A percentile compares a stretch with the other conserved stretches of the same genome.
These are phyloP conservation scores for Pharnaceum exiguum DNA, from an alignment of 148 eudicot genomes.

Conservation along the genomic window DNA sequence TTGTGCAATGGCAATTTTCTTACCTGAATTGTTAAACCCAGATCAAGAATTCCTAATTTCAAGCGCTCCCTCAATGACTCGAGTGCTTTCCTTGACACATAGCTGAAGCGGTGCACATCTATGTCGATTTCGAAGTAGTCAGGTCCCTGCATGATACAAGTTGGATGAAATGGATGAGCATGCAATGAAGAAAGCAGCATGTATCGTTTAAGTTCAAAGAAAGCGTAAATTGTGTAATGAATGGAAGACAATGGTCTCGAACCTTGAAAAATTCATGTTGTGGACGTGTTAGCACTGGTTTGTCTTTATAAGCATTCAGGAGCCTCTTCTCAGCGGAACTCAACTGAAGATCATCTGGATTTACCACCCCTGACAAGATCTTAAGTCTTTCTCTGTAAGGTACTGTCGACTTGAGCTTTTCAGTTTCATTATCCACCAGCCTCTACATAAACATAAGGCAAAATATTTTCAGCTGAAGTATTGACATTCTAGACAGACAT, in stretches of 20 bases:
- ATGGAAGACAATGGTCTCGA: neutral
- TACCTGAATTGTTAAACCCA: conserved; percentile 90
- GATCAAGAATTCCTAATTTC: conserved; percentile 60
- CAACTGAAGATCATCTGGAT: conserved; percentile 78
- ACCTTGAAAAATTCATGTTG: conserved; percentile 81
- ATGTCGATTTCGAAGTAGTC: conserved; percentile 90
- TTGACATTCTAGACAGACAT: too few relatives aligned
- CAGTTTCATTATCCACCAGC: conserved; percentile 56
- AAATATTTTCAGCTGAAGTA: neutral
- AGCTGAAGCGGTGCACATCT: conserved; percentile 89
- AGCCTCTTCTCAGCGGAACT: conserved; percentile 80
- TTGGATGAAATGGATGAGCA: neutral
- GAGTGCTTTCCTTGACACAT: conserved; percentile 75
- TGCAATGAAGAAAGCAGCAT: conserved; percentile 43
- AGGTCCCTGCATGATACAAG: conserved; percentile 46
- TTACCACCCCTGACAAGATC: conserved; percentile 63
- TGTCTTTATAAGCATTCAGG: conserved; percentile 73
- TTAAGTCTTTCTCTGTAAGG: conserved; percentile 87
- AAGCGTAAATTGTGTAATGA: neutral
- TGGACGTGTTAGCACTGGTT: conserved; percentile 92
- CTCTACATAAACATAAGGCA: conserved; percentile 35
- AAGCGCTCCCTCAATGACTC: conserved; percentile 71
- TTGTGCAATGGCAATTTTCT: neutral
- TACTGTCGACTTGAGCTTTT: conserved; percentile 46
- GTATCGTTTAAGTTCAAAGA: conserved; percentile 3